Evolutionary conservation across 257 asterid genomes (phyloP).

Genomic region (Craterostigma plantagineum): DNA sequence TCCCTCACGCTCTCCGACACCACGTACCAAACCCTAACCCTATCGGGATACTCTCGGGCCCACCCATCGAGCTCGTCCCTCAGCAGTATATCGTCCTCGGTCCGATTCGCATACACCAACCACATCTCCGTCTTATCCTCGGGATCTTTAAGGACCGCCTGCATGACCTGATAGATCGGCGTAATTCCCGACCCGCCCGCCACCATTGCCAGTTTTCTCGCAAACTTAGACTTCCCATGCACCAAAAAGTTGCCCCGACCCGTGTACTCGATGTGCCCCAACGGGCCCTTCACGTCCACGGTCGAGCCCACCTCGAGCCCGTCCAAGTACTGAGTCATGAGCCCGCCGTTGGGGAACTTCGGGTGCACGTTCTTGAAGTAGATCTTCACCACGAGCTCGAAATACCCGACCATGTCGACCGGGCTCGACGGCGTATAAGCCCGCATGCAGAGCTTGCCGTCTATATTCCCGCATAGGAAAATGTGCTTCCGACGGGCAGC

Average conservation of each 20-base stretch:
- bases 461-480: conserved; percentile 43
- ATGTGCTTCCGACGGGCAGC: conserved; percentile 63
- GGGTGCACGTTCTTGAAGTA: conserved; percentile 65
- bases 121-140: conserved; percentile 64
- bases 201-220: conserved; percentile 61
- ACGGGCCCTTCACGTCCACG: conserved; percentile 63
- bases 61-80: conserved; percentile 64
- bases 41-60: conserved; percentile 40
- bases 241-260: conserved; percentile 48
- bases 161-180: conserved; percentile 82
- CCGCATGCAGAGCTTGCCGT: conserved; percentile 75
- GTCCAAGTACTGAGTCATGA: conserved; percentile 68
- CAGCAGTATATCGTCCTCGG: conserved; percentile 66
- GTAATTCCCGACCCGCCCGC: conserved; percentile 95
- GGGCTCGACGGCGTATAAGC: conserved; percentile 82
- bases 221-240: conserved; percentile 43
- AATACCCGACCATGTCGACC: conserved; percentile 44
- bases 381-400: conserved; percentile 62
- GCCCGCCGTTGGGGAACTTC: conserved; percentile 73
- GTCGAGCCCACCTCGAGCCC: conserved; percentile 27
- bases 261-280: conserved; percentile 77
- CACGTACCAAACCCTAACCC: conserved; percentile 88
- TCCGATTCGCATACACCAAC: conserved; percentile 76
- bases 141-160: conserved; percentile 56
- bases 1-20: conserved; percentile 30